phyloP scores from a whole-genome alignment of 306 rosid genomes.

The Quercus cerris region DNA sequence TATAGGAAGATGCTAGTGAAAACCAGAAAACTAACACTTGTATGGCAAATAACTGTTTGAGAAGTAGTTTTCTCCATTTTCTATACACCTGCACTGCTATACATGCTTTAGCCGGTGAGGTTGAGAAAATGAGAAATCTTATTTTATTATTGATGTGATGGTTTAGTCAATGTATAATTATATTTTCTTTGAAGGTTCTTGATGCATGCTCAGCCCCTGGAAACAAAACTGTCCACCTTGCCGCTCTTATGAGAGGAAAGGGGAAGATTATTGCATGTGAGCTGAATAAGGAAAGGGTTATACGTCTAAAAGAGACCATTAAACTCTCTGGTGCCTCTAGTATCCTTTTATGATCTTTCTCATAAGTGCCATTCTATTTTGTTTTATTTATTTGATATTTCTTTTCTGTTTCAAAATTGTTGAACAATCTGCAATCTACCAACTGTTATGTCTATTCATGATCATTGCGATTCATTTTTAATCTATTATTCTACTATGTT shows the following conservation, averaged over 20 bases:
- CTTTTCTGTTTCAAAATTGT: conserved; percentile 3
- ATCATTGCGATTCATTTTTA: not conserved
- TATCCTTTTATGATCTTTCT: conserved; percentile 39
- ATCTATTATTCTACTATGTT: not conserved
- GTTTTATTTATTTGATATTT: not conserved
- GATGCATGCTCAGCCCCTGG: conserved; percentile 98
- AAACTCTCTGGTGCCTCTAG: conserved; percentile 85
- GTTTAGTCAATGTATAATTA: conserved; percentile 11
- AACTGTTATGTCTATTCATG: not conserved
- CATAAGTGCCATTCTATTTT: not conserved
- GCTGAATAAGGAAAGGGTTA: conserved; percentile 62
- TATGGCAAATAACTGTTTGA: not conserved
- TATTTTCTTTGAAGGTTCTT: conserved; percentile 66
- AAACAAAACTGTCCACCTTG: conserved; percentile 92
- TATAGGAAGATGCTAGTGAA: not conserved
- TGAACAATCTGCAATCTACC: not conserved
- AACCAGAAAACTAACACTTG: not conserved
- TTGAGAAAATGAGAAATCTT: not conserved
- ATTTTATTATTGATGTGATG: not conserved
- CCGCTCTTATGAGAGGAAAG: conserved; percentile 78
- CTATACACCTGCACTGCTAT: not conserved
- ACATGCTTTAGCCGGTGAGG: not conserved
- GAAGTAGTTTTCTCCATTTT: not conserved
- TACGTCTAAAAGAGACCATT: conserved; percentile 62
- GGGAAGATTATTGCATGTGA: conserved; percentile 85